Evolutionary conservation across 1,139 yeast species (phyloP), one percentile per base, ranked within the genome.

Genomic region (Magnusiomyces paraingens): DNA sequence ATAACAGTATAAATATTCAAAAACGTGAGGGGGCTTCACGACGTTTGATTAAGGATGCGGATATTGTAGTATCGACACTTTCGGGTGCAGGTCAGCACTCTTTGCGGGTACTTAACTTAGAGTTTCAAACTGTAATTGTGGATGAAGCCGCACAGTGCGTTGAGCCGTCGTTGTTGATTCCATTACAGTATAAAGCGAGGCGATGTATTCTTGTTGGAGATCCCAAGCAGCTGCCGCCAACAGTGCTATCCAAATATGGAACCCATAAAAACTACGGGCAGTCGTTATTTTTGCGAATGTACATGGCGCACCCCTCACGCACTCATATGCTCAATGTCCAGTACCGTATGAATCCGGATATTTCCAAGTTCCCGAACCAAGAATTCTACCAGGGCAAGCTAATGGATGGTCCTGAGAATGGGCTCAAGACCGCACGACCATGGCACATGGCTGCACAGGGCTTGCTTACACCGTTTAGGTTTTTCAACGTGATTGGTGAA

Each of bases 121-220:
- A 79, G 44, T 93, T 93, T 68, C 95, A 87, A 53, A 88, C 95
- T n/a, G 98, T 93, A 1, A 83, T 93, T 54, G 84, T 93, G 59
- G 99, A 93, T 74, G 99, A 93, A 69, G 99, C 99, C 1, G 95
- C 98, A 64, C 99, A 93, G 68, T 86, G 96, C 80, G 93, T 94
- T 47, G 99, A 93, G 66, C 69, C 93, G 48, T 88, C 96, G 10
- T 87, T 95, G 0, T 78, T 93, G 32, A 93, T 93, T 63, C 99
- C 99, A 0, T 74, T 93, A 60, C 77, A 96, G 64, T 93, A 91
- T 67, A 98, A 98, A 1, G 87, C 95, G 63, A 83, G 78, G 58
- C 82, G 83, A 54, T 91, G 98, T 72, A 84, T 93, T 50, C 87
- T 93, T 96, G 99, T 93, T 52, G 99, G 99, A 65, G 99, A 93